phyloP scores from a whole-genome alignment of 768 basidiomycete species.

The Russula lepida region DNA sequence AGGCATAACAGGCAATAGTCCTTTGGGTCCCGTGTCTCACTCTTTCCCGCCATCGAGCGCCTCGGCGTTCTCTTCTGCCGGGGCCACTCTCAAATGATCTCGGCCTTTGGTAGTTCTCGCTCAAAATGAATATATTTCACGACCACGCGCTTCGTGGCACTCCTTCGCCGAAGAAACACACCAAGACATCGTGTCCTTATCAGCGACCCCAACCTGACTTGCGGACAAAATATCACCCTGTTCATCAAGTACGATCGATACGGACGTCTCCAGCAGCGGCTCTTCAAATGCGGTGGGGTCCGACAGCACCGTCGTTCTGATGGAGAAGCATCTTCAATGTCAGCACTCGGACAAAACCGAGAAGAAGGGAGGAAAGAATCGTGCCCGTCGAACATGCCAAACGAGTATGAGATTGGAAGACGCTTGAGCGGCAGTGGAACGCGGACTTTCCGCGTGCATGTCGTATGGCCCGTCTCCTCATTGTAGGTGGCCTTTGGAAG shows the following conservation, averaged over 20 bases:
- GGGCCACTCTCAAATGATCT: not conserved
- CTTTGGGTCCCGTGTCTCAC: conserved; percentile 5
- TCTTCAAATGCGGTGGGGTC: conserved; percentile 92
- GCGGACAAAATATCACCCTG: conserved; percentile 41
- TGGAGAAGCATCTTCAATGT: not conserved
- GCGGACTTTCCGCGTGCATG: conserved; percentile 46
- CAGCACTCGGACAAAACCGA: not conserved
- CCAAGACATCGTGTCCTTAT: conserved; percentile 27
- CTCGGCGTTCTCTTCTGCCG: not conserved
- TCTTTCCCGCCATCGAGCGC: not conserved
- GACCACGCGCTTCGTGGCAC: conserved; percentile 7
- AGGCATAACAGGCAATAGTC: not conserved
- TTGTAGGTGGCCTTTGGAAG: conserved; percentile 67
- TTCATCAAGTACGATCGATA: conserved; percentile 55
- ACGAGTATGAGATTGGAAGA: conserved; percentile 48
- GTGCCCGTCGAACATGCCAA: conserved; percentile 78
- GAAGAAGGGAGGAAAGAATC: conserved; percentile 24
- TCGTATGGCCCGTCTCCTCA: conserved; percentile 53
- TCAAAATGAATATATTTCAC: conserved; percentile 19
- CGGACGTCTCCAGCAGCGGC: conserved; percentile 64
- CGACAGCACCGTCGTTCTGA: conserved; percentile 55
- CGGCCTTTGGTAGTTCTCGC: not conserved
- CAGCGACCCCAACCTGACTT: conserved; percentile 46
- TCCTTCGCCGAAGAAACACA: conserved; percentile 36
- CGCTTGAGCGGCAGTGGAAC: conserved; percentile 41